Evolutionary conservation across 208 protist species (phyloP), one percentile per base, ranked within the genome.

Genomic region (Crithidia fasciculata): DNA sequence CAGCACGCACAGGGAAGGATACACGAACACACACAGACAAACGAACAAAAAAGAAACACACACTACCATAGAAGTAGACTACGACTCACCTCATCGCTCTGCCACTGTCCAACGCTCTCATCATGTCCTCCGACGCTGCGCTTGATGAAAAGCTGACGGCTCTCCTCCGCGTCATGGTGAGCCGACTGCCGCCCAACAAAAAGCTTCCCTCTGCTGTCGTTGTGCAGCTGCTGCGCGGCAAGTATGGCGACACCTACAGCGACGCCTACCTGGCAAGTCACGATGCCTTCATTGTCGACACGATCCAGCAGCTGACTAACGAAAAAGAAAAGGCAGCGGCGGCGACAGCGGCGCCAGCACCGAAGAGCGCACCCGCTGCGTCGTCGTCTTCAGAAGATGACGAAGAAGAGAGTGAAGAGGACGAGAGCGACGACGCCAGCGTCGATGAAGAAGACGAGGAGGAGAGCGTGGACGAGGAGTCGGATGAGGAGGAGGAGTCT

Each of bases 131-230:
- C 18, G 78, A 74, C 58, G 75, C 83, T 13, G 87, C 82, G 41
- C 80, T 87, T 41, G 87, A 96, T 53, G 74, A 15, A 37, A 89
- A 92, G 73, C 80, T 96, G 19, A 76, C 53, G 19, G 74, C 69
- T 44, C 81, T 96, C n/a, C 69, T 96, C 12, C 77, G 82, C 37
- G 71, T 84, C 49, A 92, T 96, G 81, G 69, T 90, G 62, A 74
- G 73, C 37, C 85, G 86, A 16, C 80, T 95, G 40, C 89, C 92
- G 12, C 80, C 73, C 40, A 91, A 89, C 69, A 96, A 95, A 76
- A 82, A 78, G 52, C 62, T 96, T 4, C 81, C 85, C n/a, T 72
- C 84, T 19, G 73, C 82, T 3, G 86, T 96, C 0, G 84, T 93
- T n/a, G 70, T 86, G 77, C 82, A 95, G 67, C 79, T 96, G 3